Percentiles rank a stretch among this genome's conserved stretches.
phyloP scores from a whole-genome alignment of 176 grass and related monocot species.

The Zoysia pacifica region DNA sequence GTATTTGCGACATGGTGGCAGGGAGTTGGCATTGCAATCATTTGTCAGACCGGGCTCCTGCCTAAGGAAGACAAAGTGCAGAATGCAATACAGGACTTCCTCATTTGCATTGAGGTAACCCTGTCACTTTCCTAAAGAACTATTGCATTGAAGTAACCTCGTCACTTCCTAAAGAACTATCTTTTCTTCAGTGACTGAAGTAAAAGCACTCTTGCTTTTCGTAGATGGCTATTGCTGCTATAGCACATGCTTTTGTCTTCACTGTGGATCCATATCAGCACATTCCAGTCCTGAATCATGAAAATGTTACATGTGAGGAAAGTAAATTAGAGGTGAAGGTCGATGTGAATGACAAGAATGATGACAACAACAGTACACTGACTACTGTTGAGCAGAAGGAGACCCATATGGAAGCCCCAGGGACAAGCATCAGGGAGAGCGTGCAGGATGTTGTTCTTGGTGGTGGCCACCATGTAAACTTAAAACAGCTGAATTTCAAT shows the following conservation, averaged over 20 bases:
- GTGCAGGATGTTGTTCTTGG: conserved; percentile 79
- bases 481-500: background rate
- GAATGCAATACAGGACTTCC: conserved; percentile 79
- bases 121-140: background rate
- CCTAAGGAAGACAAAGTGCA: conserved; percentile 69
- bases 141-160: conserved; percentile 68
- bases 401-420: conserved; percentile 55
- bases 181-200: background rate
- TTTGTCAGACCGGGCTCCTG: conserved; percentile 69
- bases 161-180: background rate
- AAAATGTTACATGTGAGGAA: conserved; percentile 43
- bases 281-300: conserved; percentile 34
- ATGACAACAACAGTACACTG: conserved; percentile 7
- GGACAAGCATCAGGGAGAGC: conserved; percentile 82
- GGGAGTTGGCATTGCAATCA: conserved; percentile 71
- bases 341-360: conserved; percentile 10
- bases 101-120: conserved; percentile 90
- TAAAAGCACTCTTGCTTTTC: conserved; percentile 36
- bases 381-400: conserved; percentile 58
- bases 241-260: conserved; percentile 77
- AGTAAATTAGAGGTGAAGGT: conserved; percentile 51
- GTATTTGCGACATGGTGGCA: conserved; percentile 99
- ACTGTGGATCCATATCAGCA: conserved; percentile 55
- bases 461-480: conserved; percentile 72
- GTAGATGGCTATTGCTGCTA: conserved; percentile 83